Evolutionary conservation across 495 filamentous ascomycete genomes (phyloP).

Genomic region (Daldinia bambusicola): DNA sequence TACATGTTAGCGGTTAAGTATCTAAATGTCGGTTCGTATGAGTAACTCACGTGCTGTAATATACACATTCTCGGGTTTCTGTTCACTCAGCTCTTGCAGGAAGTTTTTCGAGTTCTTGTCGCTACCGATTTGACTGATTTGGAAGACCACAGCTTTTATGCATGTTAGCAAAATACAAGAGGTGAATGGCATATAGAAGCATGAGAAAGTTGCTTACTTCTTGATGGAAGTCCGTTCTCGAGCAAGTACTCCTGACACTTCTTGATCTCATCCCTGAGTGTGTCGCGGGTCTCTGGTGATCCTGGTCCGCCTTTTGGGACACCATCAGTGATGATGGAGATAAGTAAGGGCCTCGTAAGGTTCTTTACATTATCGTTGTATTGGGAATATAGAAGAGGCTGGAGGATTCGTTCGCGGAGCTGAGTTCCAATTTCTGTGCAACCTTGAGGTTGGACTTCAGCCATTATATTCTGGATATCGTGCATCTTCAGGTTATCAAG

Average conservation of each 20-base stretch:
- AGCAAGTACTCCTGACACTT: constrained; percentile 31
- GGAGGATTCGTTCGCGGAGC: constrained; percentile 26
- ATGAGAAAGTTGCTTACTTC: constrained; percentile 22
- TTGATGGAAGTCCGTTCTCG: constrained; percentile 27
- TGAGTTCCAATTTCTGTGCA: constrained; percentile 31
- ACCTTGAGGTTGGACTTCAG: constrained; percentile 18
- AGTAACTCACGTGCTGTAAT: constrained; percentile 32
- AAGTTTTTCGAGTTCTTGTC: constrained; percentile 29
- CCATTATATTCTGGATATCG: constrained; percentile 18
- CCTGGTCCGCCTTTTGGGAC: constrained; percentile 18
- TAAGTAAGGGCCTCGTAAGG: constrained; percentile 26
- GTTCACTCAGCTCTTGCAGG: constrained; percentile 30
- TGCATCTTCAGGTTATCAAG: constrained; percentile 17
- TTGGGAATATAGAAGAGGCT: constrained; percentile 30
- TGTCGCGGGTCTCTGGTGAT: constrained; percentile 22
- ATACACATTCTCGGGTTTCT: constrained; percentile 39
- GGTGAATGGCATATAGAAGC: too few species aligned
- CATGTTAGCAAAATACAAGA: constrained; percentile 1
- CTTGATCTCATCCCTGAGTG: constrained; percentile 30
- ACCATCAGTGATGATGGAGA: constrained; percentile 39
- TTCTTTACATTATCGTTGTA: constrained; percentile 21
- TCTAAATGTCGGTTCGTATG: not conserved
- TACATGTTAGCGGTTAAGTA: not conserved
- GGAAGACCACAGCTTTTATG: constrained; percentile 35
- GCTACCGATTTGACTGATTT: constrained; percentile 40